Evolutionary conservation across 345 rosid species (phyloP).

Genomic region (Passiflora organensis): DNA sequence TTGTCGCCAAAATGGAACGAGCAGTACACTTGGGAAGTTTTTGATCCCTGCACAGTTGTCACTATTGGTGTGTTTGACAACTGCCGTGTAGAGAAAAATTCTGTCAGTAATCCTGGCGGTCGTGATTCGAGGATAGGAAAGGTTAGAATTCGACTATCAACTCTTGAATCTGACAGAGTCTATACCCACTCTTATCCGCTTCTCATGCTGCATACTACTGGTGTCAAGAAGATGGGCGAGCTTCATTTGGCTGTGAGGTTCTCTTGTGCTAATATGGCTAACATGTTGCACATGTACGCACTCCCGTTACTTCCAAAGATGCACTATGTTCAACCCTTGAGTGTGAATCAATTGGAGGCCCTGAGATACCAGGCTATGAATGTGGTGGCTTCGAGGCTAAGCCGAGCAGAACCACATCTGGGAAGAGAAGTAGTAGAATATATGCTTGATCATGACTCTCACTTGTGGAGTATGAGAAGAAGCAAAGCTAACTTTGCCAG

Average conservation of each 20-base stretch:
- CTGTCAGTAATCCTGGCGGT: constrained; percentile 16
- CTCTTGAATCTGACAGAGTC: constrained; percentile 53
- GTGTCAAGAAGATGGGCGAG: constrained; percentile 74
- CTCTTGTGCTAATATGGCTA: constrained; percentile 50
- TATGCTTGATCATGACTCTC: constrained; percentile 71
- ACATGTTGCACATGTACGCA: constrained; percentile 55
- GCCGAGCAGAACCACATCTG: constrained; percentile 62
- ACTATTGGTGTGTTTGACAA: constrained; percentile 67
- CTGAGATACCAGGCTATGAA: constrained; percentile 62
- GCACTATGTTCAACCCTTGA: constrained; percentile 59
- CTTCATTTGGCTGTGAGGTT: constrained; percentile 69
- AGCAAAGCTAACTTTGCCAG: constrained; percentile 72
- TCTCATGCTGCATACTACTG: constrained; percentile 48
- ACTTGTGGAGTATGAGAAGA: constrained; percentile 81
- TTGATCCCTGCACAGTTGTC: constrained; percentile 65
- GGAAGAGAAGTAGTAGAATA: constrained; percentile 71
- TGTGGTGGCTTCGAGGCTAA: constrained; percentile 46
- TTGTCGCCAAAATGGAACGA: constrained; percentile 70
- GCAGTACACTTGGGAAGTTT: constrained; percentile 72
- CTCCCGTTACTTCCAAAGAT: constrained; percentile 60
- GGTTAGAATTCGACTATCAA: constrained; percentile 59
- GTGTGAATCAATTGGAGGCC: constrained; percentile 48
- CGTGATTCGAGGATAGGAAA: constrained; percentile 60
- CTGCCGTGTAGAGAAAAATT: constrained; percentile 32
- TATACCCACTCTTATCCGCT: constrained; percentile 74